These are phyloP conservation scores for Podospora australis DNA, from an alignment of 495 filamentous ascomycete species.

Conservation along the genomic window DNA sequence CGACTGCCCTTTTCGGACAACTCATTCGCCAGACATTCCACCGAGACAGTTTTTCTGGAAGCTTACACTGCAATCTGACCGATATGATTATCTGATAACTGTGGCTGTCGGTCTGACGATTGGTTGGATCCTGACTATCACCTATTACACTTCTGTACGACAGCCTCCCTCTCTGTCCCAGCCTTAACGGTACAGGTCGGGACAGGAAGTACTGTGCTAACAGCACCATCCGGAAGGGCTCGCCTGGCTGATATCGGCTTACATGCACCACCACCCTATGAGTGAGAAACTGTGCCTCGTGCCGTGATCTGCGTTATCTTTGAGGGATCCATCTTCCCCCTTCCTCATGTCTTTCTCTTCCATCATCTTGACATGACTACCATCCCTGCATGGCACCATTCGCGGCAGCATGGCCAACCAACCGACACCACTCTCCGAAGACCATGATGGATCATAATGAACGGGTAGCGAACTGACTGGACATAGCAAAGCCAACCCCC, in stretches of 20 bases:
- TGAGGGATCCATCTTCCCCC: conserved; percentile 2
- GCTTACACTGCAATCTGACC: background rate
- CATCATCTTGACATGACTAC: background rate
- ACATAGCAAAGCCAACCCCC: conserved; percentile 5
- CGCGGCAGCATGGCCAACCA: too few species aligned
- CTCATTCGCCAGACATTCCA: background rate
- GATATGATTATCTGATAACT: too few species aligned
- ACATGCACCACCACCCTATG: too few species aligned
- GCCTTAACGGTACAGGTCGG: background rate
- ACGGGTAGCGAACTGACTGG: too few species aligned
- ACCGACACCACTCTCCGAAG: too few species aligned
- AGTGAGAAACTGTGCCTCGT: conserved; percentile 9
- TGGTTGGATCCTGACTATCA: conserved; percentile 11
- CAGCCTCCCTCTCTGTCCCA: background rate
- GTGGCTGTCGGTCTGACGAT: too few species aligned
- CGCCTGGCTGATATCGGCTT: conserved; percentile 11
- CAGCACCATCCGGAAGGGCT: background rate
- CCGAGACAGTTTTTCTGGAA: background rate
- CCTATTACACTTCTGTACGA: conserved; percentile 15
- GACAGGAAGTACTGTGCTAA: conserved; percentile 11
- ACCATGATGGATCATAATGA: too few species aligned
- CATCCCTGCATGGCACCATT: conserved; percentile 2
- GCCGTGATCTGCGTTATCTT: conserved; percentile 11
- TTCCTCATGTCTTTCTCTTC: background rate
- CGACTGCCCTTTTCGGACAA: conserved; percentile 10